These are phyloP conservation scores for Neofusicoccum sp. DNA, from an alignment of 2,329 filamentous ascomycete genomes.

Conservation along the genomic window DNA sequence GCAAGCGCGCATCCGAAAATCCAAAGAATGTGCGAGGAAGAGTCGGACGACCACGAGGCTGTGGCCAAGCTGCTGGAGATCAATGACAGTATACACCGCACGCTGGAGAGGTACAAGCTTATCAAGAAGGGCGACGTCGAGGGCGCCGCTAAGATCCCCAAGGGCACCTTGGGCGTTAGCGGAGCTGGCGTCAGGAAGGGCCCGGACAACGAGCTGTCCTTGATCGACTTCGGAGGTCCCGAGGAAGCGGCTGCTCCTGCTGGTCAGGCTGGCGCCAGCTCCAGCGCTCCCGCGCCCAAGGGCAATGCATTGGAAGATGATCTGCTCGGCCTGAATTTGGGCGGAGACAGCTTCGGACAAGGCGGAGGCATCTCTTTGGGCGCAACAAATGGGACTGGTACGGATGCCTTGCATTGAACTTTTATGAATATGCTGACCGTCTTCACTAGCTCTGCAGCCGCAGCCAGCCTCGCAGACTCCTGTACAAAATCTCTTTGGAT, in stretches of 20 bases:
- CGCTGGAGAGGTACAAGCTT: constrained; percentile 90
- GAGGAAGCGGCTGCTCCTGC: constrained; percentile 52
- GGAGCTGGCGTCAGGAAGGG: constrained; percentile 63
- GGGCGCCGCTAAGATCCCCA: constrained; percentile 76
- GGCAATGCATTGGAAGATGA: constrained; percentile 80
- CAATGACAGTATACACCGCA: constrained; percentile 97
- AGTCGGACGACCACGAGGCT: constrained; percentile 93
- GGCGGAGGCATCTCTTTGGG: constrained; percentile 82
- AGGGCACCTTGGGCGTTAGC: constrained; percentile 71
- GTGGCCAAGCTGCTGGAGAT: constrained; percentile 95
- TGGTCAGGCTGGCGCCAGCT: constrained; percentile 34
- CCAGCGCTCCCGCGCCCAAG: constrained; percentile 46
- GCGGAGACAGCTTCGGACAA: constrained; percentile 64
- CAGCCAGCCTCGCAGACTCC: constrained; percentile 48
- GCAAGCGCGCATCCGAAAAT: constrained; percentile 97
- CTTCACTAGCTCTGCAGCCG: constrained; percentile 24
- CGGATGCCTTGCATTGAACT: background rate
- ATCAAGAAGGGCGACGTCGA: constrained; percentile 94
- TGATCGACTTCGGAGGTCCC: constrained; percentile 84
- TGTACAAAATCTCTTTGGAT: constrained; percentile 58
- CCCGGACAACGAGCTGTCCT: constrained; percentile 74
- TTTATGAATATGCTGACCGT: constrained; percentile 1
- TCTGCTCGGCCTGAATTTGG: constrained; percentile 79
- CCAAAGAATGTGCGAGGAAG: constrained; percentile 98
- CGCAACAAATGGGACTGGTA: constrained; percentile 43